Evolutionary conservation across 352 stramenopile genomes (phyloP).

Genomic region (Pythium pyrilobum): DNA sequence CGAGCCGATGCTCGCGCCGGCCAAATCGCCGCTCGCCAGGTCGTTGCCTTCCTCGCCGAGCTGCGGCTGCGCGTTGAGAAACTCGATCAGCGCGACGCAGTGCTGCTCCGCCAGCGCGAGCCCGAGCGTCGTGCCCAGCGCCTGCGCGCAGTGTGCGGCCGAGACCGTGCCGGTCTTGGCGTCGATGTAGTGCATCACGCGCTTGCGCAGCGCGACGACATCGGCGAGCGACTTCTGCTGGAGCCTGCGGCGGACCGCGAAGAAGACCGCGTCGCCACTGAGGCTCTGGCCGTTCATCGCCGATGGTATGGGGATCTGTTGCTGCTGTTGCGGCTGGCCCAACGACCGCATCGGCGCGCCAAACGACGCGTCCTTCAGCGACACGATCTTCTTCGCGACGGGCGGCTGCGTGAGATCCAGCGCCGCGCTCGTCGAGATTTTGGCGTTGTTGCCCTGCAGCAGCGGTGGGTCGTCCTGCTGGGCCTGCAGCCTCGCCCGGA

Average conservation of each 20-base stretch:
- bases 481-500: slow-evolving; percentile 26
- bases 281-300: not conserved
- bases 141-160: slow-evolving; percentile 33
- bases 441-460: not conserved
- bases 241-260: slow-evolving; percentile 38
- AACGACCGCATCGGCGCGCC: slow-evolving; percentile 15
- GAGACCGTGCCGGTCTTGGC: slow-evolving; percentile 47
- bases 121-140: slow-evolving; percentile 29
- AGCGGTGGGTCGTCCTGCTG: slow-evolving; percentile 19
- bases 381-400: slow-evolving; percentile 35
- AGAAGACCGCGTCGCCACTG: slow-evolving; percentile 39
- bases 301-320: not conserved
- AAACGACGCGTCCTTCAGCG: slow-evolving; percentile 51
- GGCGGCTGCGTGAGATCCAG: slow-evolving; percentile 19
- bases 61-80: slow-evolving; percentile 30
- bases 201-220: slow-evolving; percentile 43
- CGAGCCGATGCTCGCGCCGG: slow-evolving; percentile 17
- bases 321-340: not conserved
- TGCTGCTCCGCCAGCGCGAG: slow-evolving; percentile 37
- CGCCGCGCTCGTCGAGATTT: not conserved
- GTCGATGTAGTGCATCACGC: slow-evolving; percentile 42
- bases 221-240: slow-evolving; percentile 38
- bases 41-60: not conserved
- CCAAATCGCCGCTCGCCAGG: not conserved
- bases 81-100: slow-evolving; percentile 45